phyloP scores from a whole-genome alignment of 2,329 filamentous ascomycete genomes.

The Phaeosphaeriaceae sp. region DNA sequence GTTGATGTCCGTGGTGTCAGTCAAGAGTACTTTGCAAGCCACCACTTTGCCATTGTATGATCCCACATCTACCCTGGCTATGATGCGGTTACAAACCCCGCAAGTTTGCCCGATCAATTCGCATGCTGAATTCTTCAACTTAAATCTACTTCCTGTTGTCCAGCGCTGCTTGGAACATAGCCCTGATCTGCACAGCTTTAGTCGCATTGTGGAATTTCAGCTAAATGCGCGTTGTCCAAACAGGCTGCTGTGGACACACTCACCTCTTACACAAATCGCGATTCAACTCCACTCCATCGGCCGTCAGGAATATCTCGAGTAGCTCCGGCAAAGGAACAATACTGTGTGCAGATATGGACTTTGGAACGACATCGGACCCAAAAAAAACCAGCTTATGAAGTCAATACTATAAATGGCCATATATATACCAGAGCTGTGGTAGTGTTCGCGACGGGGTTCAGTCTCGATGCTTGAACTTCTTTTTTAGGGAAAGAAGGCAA shows the following conservation, averaged over 20 bases:
- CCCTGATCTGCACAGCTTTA: constrained; percentile 48
- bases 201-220: constrained; percentile 43
- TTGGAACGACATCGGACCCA: constrained; percentile 44
- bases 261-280: constrained; percentile 50
- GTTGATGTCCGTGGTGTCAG: constrained; percentile 50
- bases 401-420: constrained; percentile 55
- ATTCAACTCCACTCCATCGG: constrained; percentile 51
- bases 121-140: constrained; percentile 39
- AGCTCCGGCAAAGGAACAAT: constrained; percentile 42
- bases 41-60: constrained; percentile 60
- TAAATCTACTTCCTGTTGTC: constrained; percentile 62
- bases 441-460: constrained; percentile 51
- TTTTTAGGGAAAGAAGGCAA: constrained; percentile 60
- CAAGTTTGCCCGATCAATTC: constrained; percentile 25
- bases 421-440: constrained; percentile 52
- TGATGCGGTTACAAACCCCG: constrained; percentile 1
- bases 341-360: constrained; percentile 47
- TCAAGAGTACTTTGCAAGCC: constrained; percentile 56
- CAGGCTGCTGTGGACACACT: constrained; percentile 48
- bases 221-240: constrained; percentile 48
- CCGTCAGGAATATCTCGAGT: constrained; percentile 46
- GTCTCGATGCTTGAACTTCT: constrained; percentile 53
- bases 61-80: neutral
- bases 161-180: constrained; percentile 63
- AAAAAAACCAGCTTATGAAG: constrained; percentile 53